phyloP scores from a whole-genome alignment of 805 yeast genomes.

The Barnettozyma siamensis region DNA sequence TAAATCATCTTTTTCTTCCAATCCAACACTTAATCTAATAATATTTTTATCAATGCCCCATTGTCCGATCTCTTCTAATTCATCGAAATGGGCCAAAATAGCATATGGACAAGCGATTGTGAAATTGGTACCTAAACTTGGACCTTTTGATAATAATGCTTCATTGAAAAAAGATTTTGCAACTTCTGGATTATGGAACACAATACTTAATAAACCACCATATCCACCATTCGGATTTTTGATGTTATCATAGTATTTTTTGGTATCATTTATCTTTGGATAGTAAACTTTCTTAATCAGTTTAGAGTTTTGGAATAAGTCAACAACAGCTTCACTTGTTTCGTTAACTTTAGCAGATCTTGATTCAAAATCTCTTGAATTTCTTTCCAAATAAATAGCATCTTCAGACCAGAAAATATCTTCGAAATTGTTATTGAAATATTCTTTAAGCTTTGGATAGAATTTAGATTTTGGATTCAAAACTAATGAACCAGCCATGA shows the following conservation, averaged over 20 bases:
- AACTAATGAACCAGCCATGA: slow-evolving; percentile 87
- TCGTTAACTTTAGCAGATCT: slow-evolving; percentile 51
- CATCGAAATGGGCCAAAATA: slow-evolving; percentile 77
- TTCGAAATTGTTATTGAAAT: slow-evolving; percentile 50
- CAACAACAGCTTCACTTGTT: slow-evolving; percentile 50
- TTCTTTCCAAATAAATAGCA: slow-evolving; percentile 85
- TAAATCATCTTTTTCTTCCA: slow-evolving; percentile 65
- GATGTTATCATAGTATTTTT: slow-evolving; percentile 62
- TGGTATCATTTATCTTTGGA: slow-evolving; percentile 54
- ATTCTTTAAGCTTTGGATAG: slow-evolving; percentile 45
- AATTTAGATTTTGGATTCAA: slow-evolving; percentile 59
- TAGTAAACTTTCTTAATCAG: slow-evolving; percentile 63
- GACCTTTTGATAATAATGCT: slow-evolving; percentile 77
- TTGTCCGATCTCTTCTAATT: slow-evolving; percentile 68
- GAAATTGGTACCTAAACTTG: slow-evolving; percentile 86
- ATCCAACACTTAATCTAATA: slow-evolving; percentile 78
- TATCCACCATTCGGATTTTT: slow-evolving; percentile 75
- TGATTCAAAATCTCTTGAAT: slow-evolving; percentile 79
- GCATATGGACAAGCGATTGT: slow-evolving; percentile 88
- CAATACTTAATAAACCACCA: slow-evolving; percentile 78
- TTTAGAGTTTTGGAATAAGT: slow-evolving; percentile 40
- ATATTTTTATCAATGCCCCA: slow-evolving; percentile 81
- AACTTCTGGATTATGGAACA: slow-evolving; percentile 55
- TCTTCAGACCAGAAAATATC: slow-evolving; percentile 92
- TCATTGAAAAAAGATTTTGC: slow-evolving; percentile 89